phyloP scores from a whole-genome alignment of 1,284 basidiomycete species.

The Cryptococcus amylolentus region DNA sequence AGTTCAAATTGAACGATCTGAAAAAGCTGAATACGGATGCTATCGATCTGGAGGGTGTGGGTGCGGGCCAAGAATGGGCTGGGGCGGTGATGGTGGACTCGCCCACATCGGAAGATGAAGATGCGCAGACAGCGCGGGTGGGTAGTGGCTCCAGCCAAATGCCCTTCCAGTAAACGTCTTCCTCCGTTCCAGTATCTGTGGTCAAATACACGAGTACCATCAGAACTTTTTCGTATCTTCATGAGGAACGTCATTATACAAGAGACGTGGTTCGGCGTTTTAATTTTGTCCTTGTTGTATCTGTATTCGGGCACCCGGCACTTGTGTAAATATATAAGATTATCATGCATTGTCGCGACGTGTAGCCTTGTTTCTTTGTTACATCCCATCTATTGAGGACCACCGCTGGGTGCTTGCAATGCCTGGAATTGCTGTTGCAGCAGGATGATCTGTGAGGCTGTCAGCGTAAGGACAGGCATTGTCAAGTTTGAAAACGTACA shows the following conservation, averaged over 20 bases:
- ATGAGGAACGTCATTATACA: background rate
- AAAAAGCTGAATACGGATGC: constrained; percentile 1
- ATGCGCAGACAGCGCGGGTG: background rate
- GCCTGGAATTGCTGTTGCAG: constrained; percentile 46
- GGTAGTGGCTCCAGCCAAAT: constrained; percentile 1
- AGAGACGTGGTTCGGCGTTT: background rate
- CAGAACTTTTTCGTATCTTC: background rate
- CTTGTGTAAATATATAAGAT: too few species aligned
- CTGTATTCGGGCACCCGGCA: too few species aligned
- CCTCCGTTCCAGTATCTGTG: background rate
- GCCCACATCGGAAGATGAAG: constrained; percentile 18
- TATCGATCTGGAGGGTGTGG: background rate
- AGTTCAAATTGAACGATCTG: background rate
- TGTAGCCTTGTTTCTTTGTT: background rate
- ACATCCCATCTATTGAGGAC: constrained; percentile 12
- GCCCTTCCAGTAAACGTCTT: background rate
- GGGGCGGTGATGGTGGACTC: constrained; percentile 21
- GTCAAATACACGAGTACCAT: background rate
- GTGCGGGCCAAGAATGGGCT: background rate
- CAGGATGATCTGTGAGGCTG: constrained; percentile 33
- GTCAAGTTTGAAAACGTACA: constrained; percentile 50
- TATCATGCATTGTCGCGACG: too few species aligned
- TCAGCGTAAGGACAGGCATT: background rate
- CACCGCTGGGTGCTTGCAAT: constrained; percentile 28
- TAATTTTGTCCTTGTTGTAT: too few species aligned